Conservation (phyloP, 2,329 filamentous ascomycete genomes). For the Diplodia intermedia region DNA sequence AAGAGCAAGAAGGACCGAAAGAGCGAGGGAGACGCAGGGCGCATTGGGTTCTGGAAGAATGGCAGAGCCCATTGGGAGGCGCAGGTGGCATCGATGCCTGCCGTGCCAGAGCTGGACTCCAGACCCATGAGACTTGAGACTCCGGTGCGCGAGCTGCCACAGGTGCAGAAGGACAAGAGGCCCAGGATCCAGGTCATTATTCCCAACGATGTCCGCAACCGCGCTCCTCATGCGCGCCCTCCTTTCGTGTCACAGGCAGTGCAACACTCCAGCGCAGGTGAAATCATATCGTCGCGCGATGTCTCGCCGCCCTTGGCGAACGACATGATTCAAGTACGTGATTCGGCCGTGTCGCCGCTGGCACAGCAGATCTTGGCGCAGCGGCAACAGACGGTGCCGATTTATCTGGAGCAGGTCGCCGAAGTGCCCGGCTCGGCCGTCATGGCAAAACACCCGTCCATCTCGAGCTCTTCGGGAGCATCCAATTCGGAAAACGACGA, state of each 20-base stretch:
- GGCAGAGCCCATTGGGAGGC: constrained; percentile 52
- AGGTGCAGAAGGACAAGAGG: constrained; percentile 34
- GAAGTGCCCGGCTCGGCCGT: not conserved
- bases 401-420: constrained; percentile 23
- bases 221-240: constrained; percentile 39
- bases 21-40: constrained; percentile 36
- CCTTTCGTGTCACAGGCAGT: constrained; percentile 37
- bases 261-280: constrained; percentile 25
- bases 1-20: constrained; percentile 16
- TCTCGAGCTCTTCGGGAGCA: constrained; percentile 47
- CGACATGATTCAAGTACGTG: constrained; percentile 34
- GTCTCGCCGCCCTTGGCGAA: constrained; percentile 44
- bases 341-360: constrained; percentile 37
- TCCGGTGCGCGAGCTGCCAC: constrained; percentile 31
- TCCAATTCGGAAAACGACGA: constrained; percentile 41
- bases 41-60: constrained; percentile 55
- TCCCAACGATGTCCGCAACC: constrained; percentile 39
- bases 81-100: constrained; percentile 13
- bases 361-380: constrained; percentile 21
- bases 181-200: constrained; percentile 49
- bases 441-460: constrained; percentile 35
- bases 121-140: constrained; percentile 18
- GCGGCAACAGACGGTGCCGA: constrained; percentile 23
- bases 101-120: constrained; percentile 32
- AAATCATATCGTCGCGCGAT: constrained; percentile 35